Percentiles rank a stretch among this genome's conserved stretches.
These are phyloP conservation scores for Diphasiastrum complanatum DNA, from an alignment of 83 land plant genomes.

Conservation along the genomic window DNA sequence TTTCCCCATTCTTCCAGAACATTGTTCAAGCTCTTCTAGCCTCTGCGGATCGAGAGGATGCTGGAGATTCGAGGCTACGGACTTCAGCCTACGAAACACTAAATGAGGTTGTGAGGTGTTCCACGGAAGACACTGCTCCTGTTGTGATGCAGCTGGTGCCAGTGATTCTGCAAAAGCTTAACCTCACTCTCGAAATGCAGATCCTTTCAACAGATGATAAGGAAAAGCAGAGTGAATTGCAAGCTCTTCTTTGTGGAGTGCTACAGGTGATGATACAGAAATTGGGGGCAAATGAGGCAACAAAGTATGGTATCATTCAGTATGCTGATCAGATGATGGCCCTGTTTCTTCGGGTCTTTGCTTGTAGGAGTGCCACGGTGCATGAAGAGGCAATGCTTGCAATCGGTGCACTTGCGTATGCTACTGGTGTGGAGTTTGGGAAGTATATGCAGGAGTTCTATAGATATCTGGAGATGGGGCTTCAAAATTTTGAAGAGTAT, in stretches of 20 bases:
- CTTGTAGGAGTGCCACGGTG: conserved; percentile 32
- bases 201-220: conserved; percentile 20
- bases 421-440: conserved; percentile 27
- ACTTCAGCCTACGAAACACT: conserved; percentile 19
- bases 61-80: conserved; percentile 15
- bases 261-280: conserved; percentile 28
- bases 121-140: conserved; percentile 19
- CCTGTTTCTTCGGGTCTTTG: conserved; percentile 27
- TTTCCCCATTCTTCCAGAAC: conserved; percentile 20
- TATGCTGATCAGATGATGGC: conserved; percentile 32
- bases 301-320: conserved; percentile 27
- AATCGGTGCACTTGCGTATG: conserved; percentile 30
- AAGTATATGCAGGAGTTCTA: conserved; percentile 30
- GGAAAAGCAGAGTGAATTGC: conserved; percentile 27
- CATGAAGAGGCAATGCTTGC: conserved; percentile 36
- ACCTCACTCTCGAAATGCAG: conserved; percentile 18
- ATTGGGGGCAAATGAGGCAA: conserved; percentile 23
- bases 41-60: conserved; percentile 21
- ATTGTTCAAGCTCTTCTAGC: conserved; percentile 17
- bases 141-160: conserved; percentile 25
- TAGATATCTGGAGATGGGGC: conserved; percentile 31
- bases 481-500: conserved; percentile 33
- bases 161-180: conserved; percentile 23
- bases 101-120: conserved; percentile 20
- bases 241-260: conserved; percentile 30